phyloP scores from a whole-genome alignment of 495 filamentous ascomycete species.

The Xylaria castorea region DNA sequence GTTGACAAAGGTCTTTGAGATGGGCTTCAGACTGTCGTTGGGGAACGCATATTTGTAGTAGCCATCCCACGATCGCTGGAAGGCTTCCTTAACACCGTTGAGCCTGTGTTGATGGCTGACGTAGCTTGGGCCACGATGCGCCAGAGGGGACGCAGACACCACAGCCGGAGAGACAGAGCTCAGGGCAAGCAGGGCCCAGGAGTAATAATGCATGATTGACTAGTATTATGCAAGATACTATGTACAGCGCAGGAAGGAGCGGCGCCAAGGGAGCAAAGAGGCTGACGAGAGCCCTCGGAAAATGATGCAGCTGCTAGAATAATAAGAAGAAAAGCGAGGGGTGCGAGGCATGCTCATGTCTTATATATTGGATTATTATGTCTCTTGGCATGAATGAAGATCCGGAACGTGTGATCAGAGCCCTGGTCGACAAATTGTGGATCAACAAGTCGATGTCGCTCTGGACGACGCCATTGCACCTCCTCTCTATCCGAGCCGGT shows the following conservation, averaged over 20 bases:
- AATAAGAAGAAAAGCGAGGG: conserved; percentile 13
- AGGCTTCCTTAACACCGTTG: conserved; percentile 75
- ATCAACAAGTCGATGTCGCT: conserved; percentile 9
- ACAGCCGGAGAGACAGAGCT: conserved; percentile 20
- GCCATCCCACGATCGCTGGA: conserved; percentile 79
- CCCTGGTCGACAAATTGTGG: conserved; percentile 10
- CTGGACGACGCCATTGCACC: conserved; percentile 10
- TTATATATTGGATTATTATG: conserved; percentile 33
- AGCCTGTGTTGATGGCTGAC: conserved; percentile 49
- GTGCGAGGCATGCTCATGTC: conserved; percentile 31
- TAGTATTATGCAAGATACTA: conserved; percentile 6
- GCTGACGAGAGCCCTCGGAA: neutral
- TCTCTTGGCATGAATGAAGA: conserved; percentile 12
- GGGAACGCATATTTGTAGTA: conserved; percentile 83
- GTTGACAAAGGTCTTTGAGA: conserved; percentile 68
- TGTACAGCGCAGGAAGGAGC: conserved; percentile 10
- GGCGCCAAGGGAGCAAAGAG: conserved; percentile 15
- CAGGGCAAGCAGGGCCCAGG: conserved; percentile 25
- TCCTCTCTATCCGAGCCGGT: conserved; percentile 19
- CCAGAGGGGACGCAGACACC: conserved; percentile 30
- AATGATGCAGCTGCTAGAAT: conserved; percentile 21
- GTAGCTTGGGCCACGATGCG: conserved; percentile 38
- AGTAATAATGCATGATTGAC: conserved; percentile 23
- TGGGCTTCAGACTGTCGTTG: conserved; percentile 76
- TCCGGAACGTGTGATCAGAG: conserved; percentile 19